A percentile compares a stretch with the other conserved stretches of the same genome.
Evolutionary conservation across 192 early-diverging fungal species (phyloP).

Genomic region (Thamnidium elegans): DNA sequence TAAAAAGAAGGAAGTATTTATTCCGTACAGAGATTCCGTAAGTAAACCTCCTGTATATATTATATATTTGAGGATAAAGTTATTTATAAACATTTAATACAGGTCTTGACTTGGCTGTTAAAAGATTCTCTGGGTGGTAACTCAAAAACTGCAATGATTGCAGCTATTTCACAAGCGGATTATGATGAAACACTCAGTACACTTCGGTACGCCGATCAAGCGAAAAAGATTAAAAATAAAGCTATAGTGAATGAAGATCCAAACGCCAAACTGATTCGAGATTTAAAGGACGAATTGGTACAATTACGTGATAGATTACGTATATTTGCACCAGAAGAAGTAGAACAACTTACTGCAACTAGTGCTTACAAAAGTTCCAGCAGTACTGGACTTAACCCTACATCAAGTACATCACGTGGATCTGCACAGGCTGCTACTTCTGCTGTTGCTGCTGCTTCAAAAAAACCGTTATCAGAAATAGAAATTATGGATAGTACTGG

Average conservation of each 20-base stretch:
- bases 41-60: neutral
- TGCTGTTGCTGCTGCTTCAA: neutral
- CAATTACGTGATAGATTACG: conserved; percentile 48
- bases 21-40: conserved; percentile 90
- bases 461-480: conserved; percentile 11
- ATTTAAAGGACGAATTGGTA: conserved; percentile 69
- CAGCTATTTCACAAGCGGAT: conserved; percentile 61
- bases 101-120: conserved; percentile 70
- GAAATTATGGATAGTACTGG: conserved; percentile 24
- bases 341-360: conserved; percentile 27
- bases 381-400: neutral
- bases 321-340: conserved; percentile 36
- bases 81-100: conserved; percentile 42
- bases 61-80: neutral
- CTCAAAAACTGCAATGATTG: conserved; percentile 70
- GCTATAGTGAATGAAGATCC: conserved; percentile 80
- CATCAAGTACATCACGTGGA: neutral
- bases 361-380: conserved; percentile 24
- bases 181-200: conserved; percentile 67
- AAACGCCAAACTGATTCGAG: conserved; percentile 59
- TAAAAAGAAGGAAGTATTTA: conserved; percentile 54
- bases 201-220: conserved; percentile 76
- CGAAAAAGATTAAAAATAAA: conserved; percentile 78
- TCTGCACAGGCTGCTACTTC: neutral
- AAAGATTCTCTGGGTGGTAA: conserved; percentile 73